Percentiles rank a stretch among this genome's conserved stretches.
These are phyloP conservation scores for Phylloporus rhodoxanthus DNA, from an alignment of 768 basidiomycete species.

Conservation along the genomic window DNA sequence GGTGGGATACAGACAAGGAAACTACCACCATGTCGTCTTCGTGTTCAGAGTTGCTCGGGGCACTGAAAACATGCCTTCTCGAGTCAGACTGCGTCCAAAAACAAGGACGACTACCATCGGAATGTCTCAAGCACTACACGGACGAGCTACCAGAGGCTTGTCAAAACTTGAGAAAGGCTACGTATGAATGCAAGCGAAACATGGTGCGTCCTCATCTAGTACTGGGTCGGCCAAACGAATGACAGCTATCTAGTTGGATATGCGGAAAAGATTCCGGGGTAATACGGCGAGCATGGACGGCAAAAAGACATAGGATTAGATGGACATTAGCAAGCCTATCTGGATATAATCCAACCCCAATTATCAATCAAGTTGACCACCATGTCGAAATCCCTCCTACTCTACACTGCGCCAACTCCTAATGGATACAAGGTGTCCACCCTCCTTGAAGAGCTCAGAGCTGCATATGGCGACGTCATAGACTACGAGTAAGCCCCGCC, in stretches of 20 bases:
- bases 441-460: slow-evolving; percentile 59
- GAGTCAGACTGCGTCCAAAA: slow-evolving; percentile 84
- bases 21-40: slow-evolving; percentile 62
- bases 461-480: slow-evolving; percentile 38
- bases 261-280: slow-evolving; percentile 78
- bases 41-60: slow-evolving; percentile 68
- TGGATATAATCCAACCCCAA: slow-evolving; percentile 8
- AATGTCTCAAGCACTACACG: slow-evolving; percentile 71
- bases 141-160: slow-evolving; percentile 79
- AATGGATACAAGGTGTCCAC: slow-evolving; percentile 51
- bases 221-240: not conserved
- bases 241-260: slow-evolving; percentile 54
- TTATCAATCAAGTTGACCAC: not conserved
- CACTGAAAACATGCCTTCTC: slow-evolving; percentile 80
- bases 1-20: slow-evolving; percentile 6
- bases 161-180: slow-evolving; percentile 68
- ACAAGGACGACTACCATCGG: slow-evolving; percentile 72
- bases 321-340: slow-evolving; percentile 18
- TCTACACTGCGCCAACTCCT: slow-evolving; percentile 46
- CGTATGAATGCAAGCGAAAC: slow-evolving; percentile 87
- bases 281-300: slow-evolving; percentile 53
- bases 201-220: slow-evolving; percentile 49
- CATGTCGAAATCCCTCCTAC: slow-evolving; percentile 25
- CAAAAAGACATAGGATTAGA: slow-evolving; percentile 9
- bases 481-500: slow-evolving; percentile 44